Base-by-base conservation (phyloP, 2,329 filamentous ascomycete species). In the Ophiostoma angusticollis region DNA sequence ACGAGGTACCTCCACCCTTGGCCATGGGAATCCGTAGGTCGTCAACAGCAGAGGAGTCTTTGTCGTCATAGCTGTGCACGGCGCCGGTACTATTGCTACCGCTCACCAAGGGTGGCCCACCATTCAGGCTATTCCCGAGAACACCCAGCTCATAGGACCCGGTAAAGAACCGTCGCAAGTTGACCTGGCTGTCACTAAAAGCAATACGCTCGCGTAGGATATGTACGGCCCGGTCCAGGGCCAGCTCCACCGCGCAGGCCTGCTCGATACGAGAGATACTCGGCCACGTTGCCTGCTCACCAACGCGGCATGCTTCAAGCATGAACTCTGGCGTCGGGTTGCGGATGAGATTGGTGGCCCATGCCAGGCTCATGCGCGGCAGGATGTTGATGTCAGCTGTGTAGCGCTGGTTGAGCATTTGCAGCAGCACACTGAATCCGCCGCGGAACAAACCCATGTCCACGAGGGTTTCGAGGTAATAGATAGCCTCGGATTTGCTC, bases 281-380 rank as follows among this genome's bases (percentile, higher is more conserved):
- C 0, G 87, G 86, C 89, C 87, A 96, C 0, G 87, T 93, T 3
- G 89, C 87, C 41, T 78, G 71, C 57, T 95, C 84, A 6, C 89
- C 89, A 19, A 74, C 70, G 6, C 84, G 62, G 50, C 82, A 82
- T 8, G 83, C 80, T 33, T 80, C 71, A 5, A 80, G 58, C 84
- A 96, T 93, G 55, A 93, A 96, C 5, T 87, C 83, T 0, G 76
- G 63, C 0, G 81, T 86, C 1, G 89, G 89, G 42, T 96, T 96
- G 46, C 72, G 80, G 31, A 96, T 65, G 19, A 95, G 77, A 8
- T 73, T 71, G 1, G 82, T 79, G 17, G 45, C 44, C 48, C 48
- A 50, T 11, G 42, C 43, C 18, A 49, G 40, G 31, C 46, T 40
- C 47, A 51, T 50, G 37, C 47, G 49, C 34, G 49, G 48, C 34